Evolutionary conservation across 139 green algal species (phyloP).

Genomic region (Chlamydomonas sp.): DNA sequence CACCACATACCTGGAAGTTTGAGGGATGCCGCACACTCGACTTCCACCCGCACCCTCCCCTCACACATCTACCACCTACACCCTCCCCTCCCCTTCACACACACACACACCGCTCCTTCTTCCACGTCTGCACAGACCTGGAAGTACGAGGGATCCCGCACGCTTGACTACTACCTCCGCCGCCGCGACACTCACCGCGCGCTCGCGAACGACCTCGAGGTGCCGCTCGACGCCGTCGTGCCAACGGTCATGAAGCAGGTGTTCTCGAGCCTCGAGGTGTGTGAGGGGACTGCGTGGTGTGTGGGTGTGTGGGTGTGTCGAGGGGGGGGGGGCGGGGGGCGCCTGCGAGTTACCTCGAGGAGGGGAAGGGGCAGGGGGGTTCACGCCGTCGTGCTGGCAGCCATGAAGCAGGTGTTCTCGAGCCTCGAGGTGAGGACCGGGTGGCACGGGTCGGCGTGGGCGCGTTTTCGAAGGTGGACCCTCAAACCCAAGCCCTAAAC

Average conservation of each 20-base stretch:
- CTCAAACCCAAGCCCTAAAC: no score
- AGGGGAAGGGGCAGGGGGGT: conserved; percentile 25
- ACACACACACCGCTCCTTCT: neutral
- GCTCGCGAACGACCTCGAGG: conserved; percentile 58
- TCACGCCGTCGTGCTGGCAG: conserved; percentile 47
- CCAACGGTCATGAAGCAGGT: conserved; percentile 71
- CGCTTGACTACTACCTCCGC: conserved; percentile 67
- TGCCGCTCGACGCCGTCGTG: conserved; percentile 46
- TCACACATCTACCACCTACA: neutral
- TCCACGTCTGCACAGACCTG: conserved; percentile 50
- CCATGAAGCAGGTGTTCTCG: conserved; percentile 72
- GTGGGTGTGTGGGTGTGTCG: neutral
- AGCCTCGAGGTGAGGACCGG: conserved; percentile 49
- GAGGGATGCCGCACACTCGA: no score
- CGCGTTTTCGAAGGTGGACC: no score
- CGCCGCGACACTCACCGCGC: conserved; percentile 58
- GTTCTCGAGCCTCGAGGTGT: conserved; percentile 58
- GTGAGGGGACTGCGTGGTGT: neutral
- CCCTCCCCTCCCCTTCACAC: neutral
- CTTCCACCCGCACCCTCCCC: no score
- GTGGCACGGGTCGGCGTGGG: no score
- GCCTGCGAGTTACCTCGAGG: conserved; percentile 57
- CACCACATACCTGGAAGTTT: no score
- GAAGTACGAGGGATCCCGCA: conserved; percentile 66
- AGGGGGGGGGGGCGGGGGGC: conserved; percentile 5